Evolutionary conservation across 305 asterid genomes (phyloP).

Genomic region (Fraxinus floribunda): DNA sequence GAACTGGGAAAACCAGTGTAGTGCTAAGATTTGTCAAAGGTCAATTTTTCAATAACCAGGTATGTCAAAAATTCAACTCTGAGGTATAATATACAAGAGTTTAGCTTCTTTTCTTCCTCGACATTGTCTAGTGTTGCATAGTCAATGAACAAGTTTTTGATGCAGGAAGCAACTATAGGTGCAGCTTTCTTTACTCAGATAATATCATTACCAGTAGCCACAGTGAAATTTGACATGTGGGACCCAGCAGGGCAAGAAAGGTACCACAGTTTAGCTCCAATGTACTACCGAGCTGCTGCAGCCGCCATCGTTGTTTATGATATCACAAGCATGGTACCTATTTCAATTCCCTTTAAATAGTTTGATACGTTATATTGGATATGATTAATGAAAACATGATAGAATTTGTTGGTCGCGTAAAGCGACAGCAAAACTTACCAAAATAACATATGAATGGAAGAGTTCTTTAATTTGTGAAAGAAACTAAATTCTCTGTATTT

Average conservation of each 20-base stretch:
- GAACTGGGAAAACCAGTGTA: conserved; percentile 41
- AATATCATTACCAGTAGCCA: conserved; percentile 29
- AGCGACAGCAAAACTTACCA: background rate
- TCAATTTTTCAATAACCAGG: conserved; percentile 38
- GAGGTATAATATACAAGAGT: background rate
- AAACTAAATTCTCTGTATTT: background rate
- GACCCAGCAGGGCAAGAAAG: conserved; percentile 44
- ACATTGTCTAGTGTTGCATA: background rate
- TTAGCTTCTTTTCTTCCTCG: background rate
- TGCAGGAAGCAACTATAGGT: conserved; percentile 41
- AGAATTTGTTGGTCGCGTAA: background rate
- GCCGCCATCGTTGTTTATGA: conserved; percentile 35
- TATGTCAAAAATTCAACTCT: background rate
- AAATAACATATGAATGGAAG: background rate
- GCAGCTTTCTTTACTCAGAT: conserved; percentile 43
- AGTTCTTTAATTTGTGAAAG: background rate
- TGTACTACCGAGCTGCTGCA: conserved; percentile 43
- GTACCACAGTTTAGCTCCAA: conserved; percentile 41
- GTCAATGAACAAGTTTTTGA: background rate
- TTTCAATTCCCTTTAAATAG: background rate
- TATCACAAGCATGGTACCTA: conserved; percentile 29
- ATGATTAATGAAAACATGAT: background rate
- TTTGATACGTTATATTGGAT: background rate
- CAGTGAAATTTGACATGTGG: conserved; percentile 39
- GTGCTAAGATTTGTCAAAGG: conserved; percentile 40